Conservation (phyloP, 2,329 filamentous ascomycete genomes). For the Zymoseptoria tritici region DNA sequence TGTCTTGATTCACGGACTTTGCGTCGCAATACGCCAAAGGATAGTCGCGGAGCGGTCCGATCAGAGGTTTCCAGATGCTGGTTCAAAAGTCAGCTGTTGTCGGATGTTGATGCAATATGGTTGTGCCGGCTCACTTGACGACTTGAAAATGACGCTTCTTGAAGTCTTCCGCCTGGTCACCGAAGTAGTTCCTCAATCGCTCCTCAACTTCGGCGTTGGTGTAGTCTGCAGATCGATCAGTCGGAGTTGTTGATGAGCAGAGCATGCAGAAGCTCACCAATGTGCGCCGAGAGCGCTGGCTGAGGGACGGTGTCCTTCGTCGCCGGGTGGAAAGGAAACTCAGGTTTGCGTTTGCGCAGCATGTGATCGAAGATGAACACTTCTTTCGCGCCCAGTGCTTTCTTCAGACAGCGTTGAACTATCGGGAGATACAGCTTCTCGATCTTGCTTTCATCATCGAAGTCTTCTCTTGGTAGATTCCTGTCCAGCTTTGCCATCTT, state of each 20-base stretch:
- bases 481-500: background rate
- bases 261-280: conserved; percentile 1
- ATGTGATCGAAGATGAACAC: conserved; percentile 8
- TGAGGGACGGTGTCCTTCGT: conserved; percentile 1
- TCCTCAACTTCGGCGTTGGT: conserved; percentile 2
- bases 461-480: conserved; percentile 3
- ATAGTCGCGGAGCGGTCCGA: background rate
- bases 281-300: conserved; percentile 6
- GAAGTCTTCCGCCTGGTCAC: conserved; percentile 2
- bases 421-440: conserved; percentile 1
- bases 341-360: conserved; percentile 1
- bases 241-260: background rate
- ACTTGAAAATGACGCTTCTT: conserved; percentile 6
- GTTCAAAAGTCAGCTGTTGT: background rate
- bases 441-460: conserved; percentile 4
- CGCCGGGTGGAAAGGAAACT: background rate
- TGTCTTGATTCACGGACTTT: background rate
- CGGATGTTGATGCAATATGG: background rate
- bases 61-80: background rate
- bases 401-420: conserved; percentile 3
- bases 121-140: conserved; percentile 1
- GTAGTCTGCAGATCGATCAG: conserved; percentile 1
- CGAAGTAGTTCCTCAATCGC: conserved; percentile 3
- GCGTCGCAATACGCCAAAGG: background rate
- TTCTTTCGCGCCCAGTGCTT: background rate